A percentile compares a stretch with the other conserved stretches of the same genome.
These are phyloP conservation scores for Dendrobium chrysotoxum DNA, from an alignment of 106 monocot species.

Conservation along the genomic window DNA sequence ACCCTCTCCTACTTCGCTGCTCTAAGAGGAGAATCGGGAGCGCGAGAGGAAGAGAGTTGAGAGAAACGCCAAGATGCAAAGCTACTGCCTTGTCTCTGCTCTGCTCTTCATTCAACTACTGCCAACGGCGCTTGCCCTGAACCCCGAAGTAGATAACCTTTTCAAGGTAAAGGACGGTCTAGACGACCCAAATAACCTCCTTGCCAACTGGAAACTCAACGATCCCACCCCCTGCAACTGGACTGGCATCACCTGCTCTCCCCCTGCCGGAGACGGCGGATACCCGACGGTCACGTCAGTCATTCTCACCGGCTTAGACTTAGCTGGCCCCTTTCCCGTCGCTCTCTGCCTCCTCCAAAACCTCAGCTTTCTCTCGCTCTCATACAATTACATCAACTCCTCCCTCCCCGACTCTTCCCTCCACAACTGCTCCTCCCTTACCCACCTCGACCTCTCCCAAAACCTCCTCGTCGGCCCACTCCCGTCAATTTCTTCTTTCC, in stretches of 20 bases:
- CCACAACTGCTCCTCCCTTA: conserved; percentile 30
- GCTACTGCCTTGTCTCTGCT: background rate
- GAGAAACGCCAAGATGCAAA: conserved; percentile 2
- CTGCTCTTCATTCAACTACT: conserved; percentile 1
- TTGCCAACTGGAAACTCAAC: conserved; percentile 31
- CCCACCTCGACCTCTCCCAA: conserved; percentile 47
- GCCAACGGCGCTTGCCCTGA: conserved; percentile 13
- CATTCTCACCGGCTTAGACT: conserved; percentile 15
- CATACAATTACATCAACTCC: conserved; percentile 57
- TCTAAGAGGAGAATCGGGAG: background rate
- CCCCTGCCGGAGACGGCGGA: background rate
- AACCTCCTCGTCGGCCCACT: conserved; percentile 52
- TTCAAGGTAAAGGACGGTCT: conserved; percentile 27
- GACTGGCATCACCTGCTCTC: conserved; percentile 34
- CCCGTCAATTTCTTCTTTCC: conserved; percentile 35
- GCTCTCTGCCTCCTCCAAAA: conserved; percentile 47
- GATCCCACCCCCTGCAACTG: conserved; percentile 47
- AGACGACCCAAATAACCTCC: conserved; percentile 16
- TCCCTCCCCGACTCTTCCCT: conserved; percentile 26
- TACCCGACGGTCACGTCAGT: conserved; percentile 16
- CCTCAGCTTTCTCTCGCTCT: conserved; percentile 42
- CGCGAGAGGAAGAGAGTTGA: background rate
- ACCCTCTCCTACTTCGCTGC: background rate
- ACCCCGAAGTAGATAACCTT: conserved; percentile 38
- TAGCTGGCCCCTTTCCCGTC: conserved; percentile 36